Base-by-base conservation (phyloP, 306 rosid species). In the Pyrus pyrifolia region DNA sequence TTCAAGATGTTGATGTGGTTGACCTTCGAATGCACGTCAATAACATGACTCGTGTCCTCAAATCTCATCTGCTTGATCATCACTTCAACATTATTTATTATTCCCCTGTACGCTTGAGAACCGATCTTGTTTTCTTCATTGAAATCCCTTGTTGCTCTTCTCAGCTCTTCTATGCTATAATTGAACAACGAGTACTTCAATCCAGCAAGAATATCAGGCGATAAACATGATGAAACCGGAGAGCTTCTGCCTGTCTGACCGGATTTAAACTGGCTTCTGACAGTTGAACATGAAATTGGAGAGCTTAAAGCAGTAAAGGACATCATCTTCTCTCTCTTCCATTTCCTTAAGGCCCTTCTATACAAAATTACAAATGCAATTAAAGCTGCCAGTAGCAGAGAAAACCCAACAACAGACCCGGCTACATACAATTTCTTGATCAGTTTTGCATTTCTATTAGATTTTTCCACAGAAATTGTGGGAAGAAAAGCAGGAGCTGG, bases 1-100 rank as follows among this genome's bases (percentile, higher is more conserved):
- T 83, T 89, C 84, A 89, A 87, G 76, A 91, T 80, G 53, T 89
- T 91, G 67, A 89, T 73, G 81, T 89, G 92, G 75, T 91, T 91
- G 80, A 89, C 86, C 45, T 81, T 91, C 10, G 85, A 89, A 81
- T 89, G 93, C 44, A 91, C 78, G 74, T 91, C 89, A 55, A 91
- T 91, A 52, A 81, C 83, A 72, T 70, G 76, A 13, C 82, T 33
- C 0, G 84, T 85, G 70, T 89, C 92, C 68, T 86, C 89, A 42
- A 78, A 72, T 71, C 88, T 76, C 84, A 79, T 76, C 89, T 80
- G 81, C 87, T 89, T 87, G 69, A 89, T 75, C 88, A 91, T 91
- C 65, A 86, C 87, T 77, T 85, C 86, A 71, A 64, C 68, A 58
- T 82, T 71, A 35, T 81, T 80, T 64, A 85, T 78, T 44, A 77